Evolutionary conservation across 2,329 filamentous ascomycete species (phyloP), one percentile per base, ranked within the genome.

Genomic region (Juglanconis oblonga): DNA sequence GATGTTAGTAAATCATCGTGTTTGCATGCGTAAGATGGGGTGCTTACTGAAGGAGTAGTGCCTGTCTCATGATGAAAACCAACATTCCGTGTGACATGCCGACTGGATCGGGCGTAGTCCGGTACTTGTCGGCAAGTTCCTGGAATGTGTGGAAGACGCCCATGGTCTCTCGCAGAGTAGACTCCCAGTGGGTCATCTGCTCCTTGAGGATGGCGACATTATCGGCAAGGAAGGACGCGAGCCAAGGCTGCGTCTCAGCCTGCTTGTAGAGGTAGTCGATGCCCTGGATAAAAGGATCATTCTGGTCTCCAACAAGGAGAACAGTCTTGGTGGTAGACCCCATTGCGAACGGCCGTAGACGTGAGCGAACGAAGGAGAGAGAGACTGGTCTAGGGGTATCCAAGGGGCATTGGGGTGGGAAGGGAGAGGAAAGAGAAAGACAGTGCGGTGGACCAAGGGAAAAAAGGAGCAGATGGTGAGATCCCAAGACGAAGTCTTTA

Each of bases 201-300:
- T 59, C 57, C 51, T 59, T 59, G 51, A 59, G 44, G 36, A 59
- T 54, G 35, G 57, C 51, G 11, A 59, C 57, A 55, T 59, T 59
- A 45, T 59, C 57, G 5, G 57, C 57, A 11, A 59, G 31, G 11
- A 59, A 59, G 13, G 51, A 53, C n/a, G 57, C 57, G 17, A 59
- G 44, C 57, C 57, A 59, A 11, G 57, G 52, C 45, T 59, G 57
- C 6, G 51, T 59, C 45, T 59, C 57, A 10, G 57, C 57, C 29
- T 59, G 57, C 44, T 59, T 59, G 57, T 59, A 59, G 13, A 59
- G 51, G 11, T 59, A 59, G 51, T 59, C 57, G 52, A 59, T 59
- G 13, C 57, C 57, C 35, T 59, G 44, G n/a, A 59, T 52, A 11
- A 59, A 59, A 24, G 51, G 50, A 44, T 59, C 57, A 36, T 59